Percentiles rank a stretch among this genome's conserved stretches.
These are phyloP conservation scores for Corymbia calophylla DNA, from an alignment of 441 rosid genomes.

Conservation along the genomic window DNA sequence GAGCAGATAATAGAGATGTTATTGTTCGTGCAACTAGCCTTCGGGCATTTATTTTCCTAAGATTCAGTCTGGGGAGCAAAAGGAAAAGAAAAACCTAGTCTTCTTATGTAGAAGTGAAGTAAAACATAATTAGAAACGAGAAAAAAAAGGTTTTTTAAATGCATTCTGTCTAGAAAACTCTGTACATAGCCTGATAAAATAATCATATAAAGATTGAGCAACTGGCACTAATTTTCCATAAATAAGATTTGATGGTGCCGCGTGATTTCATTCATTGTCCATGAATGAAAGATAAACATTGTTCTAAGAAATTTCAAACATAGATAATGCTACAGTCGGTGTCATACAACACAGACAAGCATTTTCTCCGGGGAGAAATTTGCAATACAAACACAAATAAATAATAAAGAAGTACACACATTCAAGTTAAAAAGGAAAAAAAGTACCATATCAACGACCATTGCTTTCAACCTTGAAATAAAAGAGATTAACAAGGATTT, in stretches of 20 bases:
- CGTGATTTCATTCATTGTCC: background rate
- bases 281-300: background rate
- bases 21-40: background rate
- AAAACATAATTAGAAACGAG: background rate
- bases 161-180: background rate
- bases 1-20: background rate
- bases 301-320: background rate
- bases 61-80: background rate
- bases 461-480: background rate
- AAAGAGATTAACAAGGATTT: background rate
- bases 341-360: accelerated
- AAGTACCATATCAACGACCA: accelerated
- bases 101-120: background rate
- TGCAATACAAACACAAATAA: background rate
- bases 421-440: background rate
- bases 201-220: background rate
- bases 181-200: background rate
- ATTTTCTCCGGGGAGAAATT: background rate
- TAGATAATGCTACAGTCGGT: accelerated
- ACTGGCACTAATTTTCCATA: accelerated
- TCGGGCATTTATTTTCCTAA: background rate
- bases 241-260: background rate
- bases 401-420: background rate
- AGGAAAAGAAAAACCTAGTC: background rate
- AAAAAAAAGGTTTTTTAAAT: accelerated